Evolutionary conservation across 768 basidiomycete genomes (phyloP), one percentile per base, ranked within the genome.

Genomic region (Hygrophoropsis aurantiaca): DNA sequence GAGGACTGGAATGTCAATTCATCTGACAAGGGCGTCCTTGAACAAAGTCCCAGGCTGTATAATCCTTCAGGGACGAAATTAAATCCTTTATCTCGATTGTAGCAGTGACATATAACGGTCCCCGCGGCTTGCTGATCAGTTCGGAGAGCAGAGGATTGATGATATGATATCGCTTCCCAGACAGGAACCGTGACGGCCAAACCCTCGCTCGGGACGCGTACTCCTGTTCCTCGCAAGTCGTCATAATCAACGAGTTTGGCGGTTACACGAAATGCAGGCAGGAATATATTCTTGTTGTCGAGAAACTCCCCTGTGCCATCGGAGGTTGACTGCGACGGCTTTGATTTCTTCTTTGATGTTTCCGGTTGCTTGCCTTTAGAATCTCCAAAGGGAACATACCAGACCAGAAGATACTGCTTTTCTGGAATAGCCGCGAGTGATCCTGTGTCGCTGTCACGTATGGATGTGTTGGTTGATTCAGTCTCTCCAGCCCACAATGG

Each of bases 401-500:
- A 91, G 10, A 94, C 83, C 38, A 95, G 74, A 25, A 94, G 72
- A 57, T 86, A 92, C 46, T 79, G 77, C 24, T 80, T 71, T 44
- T 79, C 74, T 32, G 78, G 54, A 16, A 42, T 60, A 1, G 78
- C 73, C 30, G 79, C 66, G 21, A 61, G 37, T 11, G 77, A 71
- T 25, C 66, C 55, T 4, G 61, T 37, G 40, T 55, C 55, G 41
- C 53, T 58, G 9, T 49, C 49, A 11, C 60, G 58, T 11, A 46
- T 11, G 7, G 39, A 59, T 59, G 47, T 49, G 49, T 39, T 59
- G 51, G 37, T 71, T 67, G 77, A 58, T 61, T 87, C 87, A 1
- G 80, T 87, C 54, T 87, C 84, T 15, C 83, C 78, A 8, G 85
- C 81, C 88, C 89, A 92, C n/a, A 92, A 72, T 13, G 90, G 90